Conservation (phyloP, 2,329 filamentous ascomycete species). For the Aspergillus novoparasiticus region DNA sequence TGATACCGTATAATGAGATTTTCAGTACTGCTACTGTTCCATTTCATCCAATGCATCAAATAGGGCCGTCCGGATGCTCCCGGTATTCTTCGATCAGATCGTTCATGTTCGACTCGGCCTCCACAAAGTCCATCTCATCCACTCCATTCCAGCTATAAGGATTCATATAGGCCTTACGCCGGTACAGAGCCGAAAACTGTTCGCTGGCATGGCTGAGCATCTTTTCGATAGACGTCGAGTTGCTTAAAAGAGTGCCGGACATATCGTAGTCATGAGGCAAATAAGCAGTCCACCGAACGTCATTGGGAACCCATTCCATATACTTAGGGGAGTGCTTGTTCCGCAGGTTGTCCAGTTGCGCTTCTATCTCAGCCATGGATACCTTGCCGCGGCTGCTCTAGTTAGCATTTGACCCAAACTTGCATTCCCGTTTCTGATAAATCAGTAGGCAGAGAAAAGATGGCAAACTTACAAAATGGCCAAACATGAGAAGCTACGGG, state of each 20-base stretch:
- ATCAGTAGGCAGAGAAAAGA: no score
- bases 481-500: constrained; percentile 98
- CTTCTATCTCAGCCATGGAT: constrained; percentile 99
- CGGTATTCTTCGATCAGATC: constrained; percentile 99
- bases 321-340: constrained; percentile 99
- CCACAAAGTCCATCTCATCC: constrained; percentile 56
- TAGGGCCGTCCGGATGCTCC: constrained; percentile 85
- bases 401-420: neutral
- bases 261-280: constrained; percentile 97
- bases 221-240: constrained; percentile 99
- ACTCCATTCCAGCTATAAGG: constrained; percentile 99
- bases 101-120: constrained; percentile 99
- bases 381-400: constrained; percentile 84
- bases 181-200: constrained; percentile 99
- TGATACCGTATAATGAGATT: no score
- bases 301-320: constrained; percentile 99
- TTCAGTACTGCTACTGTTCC: no score
- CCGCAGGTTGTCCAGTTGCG: constrained; percentile 99
- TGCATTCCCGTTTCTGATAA: no score
- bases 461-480: constrained; percentile 83
- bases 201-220: constrained; percentile 99
- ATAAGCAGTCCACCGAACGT: constrained; percentile 98
- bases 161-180: constrained; percentile 99
- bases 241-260: constrained; percentile 98
- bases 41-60: no score